These are phyloP conservation scores for Pouteria glomerata DNA, from an alignment of 148 eudicot species.

Conservation along the genomic window DNA sequence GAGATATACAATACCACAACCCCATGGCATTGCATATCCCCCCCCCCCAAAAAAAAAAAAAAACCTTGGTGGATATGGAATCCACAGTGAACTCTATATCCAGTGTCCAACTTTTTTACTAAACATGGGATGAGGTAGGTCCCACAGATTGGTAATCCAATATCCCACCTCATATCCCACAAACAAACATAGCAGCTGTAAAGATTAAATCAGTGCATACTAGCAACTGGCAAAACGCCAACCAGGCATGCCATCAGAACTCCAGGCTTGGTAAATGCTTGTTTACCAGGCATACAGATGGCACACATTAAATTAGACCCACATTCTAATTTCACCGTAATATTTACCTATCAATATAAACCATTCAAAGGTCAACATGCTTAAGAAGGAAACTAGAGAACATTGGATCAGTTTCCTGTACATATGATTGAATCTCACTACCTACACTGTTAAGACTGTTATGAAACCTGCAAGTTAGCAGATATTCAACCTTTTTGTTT, in stretches of 20 bases:
- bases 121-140: too few species aligned
- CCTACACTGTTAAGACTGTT: neutral
- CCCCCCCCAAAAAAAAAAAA: too few species aligned
- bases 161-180: too few species aligned
- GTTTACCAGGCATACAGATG: neutral
- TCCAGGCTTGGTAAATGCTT: neutral
- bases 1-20: too few species aligned
- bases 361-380: conserved; percentile 2
- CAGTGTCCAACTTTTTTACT: too few species aligned
- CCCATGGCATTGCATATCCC: too few species aligned
- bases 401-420: neutral
- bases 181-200: too few species aligned
- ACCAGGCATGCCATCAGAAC: neutral
- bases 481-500: neutral
- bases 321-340: neutral
- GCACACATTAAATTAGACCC: neutral
- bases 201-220: too few species aligned
- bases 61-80: too few species aligned
- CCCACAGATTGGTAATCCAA: too few species aligned
- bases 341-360: neutral
- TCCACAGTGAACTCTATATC: too few species aligned
- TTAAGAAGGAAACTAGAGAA: conserved; percentile 2
- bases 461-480: neutral
- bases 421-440: neutral
- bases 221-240: neutral